Evolutionary conservation across 2,329 filamentous ascomycete species (phyloP), one percentile per base, ranked within the genome.

Genomic region (Penicillium brasilianum): DNA sequence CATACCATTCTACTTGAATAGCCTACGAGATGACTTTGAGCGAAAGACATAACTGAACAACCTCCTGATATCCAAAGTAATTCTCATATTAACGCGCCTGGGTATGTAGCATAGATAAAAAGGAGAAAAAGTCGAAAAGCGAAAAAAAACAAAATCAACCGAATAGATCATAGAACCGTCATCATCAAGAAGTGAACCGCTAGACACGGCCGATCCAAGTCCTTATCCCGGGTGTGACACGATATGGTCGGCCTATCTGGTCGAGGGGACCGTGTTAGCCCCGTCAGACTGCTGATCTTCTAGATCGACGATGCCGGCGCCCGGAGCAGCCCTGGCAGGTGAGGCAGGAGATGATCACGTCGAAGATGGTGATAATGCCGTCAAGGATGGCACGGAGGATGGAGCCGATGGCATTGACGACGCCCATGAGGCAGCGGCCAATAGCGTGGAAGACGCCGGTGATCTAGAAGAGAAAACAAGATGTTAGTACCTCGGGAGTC

Each of bases 311-410:
- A 18, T 70, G 66, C 60, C 71, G 67, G n/a, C 77, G 69, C 13
- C 72, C 65, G 44, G 72, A 71, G 57, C 69, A 73, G 43, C 73
- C 75, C 28, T 78, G 78, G 69, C 82, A 83, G 32, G 81, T 83
- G 51, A 91, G 76, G 81, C 85, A 91, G 65, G 82, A 82, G 76
- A 91, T 85, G 75, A 91, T 81, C 76, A 89, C 87, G 74, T 85
- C 83, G 76, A 87, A 82, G 77, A 91, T 82, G 60, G 82, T 77
- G 64, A 90, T 87, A 70, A 91, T 77, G 71, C 86, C 90, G 75
- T 83, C 83, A 76, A 92, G 85, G 73, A 92, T 88, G 70, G 87
- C 87, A 65, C 83, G 84, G 55, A 89, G 80, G 77, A 91, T 85
- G 66, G 78, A 74, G 57, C 85, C 89, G 69, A 92, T 87, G 69